phyloP scores from a whole-genome alignment of 805 yeast species.

The Candida berthetii region DNA sequence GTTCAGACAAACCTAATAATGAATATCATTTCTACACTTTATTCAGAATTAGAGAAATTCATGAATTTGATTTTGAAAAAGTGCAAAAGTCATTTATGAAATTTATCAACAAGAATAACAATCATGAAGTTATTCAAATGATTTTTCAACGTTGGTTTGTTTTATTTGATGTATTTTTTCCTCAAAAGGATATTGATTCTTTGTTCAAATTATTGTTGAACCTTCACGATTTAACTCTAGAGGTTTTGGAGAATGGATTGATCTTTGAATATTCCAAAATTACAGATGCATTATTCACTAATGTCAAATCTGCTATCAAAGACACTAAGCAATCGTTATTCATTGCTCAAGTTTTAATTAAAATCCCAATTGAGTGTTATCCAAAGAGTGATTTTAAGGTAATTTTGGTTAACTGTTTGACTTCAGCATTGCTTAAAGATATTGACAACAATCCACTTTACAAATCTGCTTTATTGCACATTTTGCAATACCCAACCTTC shows the following conservation, averaged over 20 bases:
- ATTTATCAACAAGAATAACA: conserved; percentile 9
- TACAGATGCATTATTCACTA: conserved; percentile 16
- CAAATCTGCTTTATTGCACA: conserved; percentile 26
- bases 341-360: conserved; percentile 1
- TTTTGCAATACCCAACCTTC: conserved; percentile 46
- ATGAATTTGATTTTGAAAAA: conserved; percentile 18
- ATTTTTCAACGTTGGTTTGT: conserved; percentile 52
- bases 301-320: neutral
- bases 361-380: conserved; percentile 46
- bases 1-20: conserved; percentile 2
- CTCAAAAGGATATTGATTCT: conserved; percentile 19
- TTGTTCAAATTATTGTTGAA: conserved; percentile 25
- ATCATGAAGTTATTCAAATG: conserved; percentile 12
- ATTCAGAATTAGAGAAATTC: conserved; percentile 47
- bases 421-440: conserved; percentile 4
- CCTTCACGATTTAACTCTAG: conserved; percentile 11
- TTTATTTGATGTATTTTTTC: conserved; percentile 30
- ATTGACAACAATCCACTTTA: conserved; percentile 6
- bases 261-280: conserved; percentile 41
- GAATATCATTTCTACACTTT: conserved; percentile 24
- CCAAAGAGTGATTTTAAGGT: conserved; percentile 25
- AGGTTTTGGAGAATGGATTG: conserved; percentile 29
- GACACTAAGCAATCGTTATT: neutral
- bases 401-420: conserved; percentile 19
- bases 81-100: conserved; percentile 19